Evolutionary conservation across 176 grass and related monocot species (phyloP), one percentile per base, ranked within the genome.

Genomic region (Oryza punctata): DNA sequence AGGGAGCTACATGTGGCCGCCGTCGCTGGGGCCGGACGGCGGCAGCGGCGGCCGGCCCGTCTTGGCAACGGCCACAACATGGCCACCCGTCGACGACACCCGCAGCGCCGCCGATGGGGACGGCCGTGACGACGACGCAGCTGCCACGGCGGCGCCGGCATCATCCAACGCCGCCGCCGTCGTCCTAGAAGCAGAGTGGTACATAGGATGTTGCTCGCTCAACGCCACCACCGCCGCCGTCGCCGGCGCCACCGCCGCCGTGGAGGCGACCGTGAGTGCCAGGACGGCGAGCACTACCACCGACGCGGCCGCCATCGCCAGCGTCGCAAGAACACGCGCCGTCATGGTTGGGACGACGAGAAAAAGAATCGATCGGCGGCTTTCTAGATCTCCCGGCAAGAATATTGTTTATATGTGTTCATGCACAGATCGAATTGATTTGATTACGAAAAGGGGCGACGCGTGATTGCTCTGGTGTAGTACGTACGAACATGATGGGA

Each of bases 21-120:
- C 52, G 10, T 63, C 21, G 70, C 87, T 89, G 4, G 87, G 81
- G 61, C 81, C 76, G 21, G 81, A 89, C 69, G 81, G 87, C 49
- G 63, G 78, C 64, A 87, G 52, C 38, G 72, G 4, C 12, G 50
- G n/a, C 15, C 46, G 38, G 32, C 70, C 63, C 27, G 49, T 43
- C 28, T 10, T 70, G 6, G n/a, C 45, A 15, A 47, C 10, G n/a
- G 19, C 27, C 5, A 6, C 68, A 3, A 6, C 45, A 1, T 4
- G 5, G 3, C 5, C 66, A 16, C 1, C 13, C 24, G 13, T 63
- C 25, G 30, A 2, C 10, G 32, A 33, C 32, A 33, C 15, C 78
- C 71, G 14, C 10, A 44, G 35, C 19, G 14, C 47, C 32, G 45
- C 29, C 74, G 16, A 7, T 16, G 47, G 13, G 47, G 47, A 50